phyloP scores from a whole-genome alignment of 2,329 filamentous ascomycete species.

The Trichoderma hamatum region DNA sequence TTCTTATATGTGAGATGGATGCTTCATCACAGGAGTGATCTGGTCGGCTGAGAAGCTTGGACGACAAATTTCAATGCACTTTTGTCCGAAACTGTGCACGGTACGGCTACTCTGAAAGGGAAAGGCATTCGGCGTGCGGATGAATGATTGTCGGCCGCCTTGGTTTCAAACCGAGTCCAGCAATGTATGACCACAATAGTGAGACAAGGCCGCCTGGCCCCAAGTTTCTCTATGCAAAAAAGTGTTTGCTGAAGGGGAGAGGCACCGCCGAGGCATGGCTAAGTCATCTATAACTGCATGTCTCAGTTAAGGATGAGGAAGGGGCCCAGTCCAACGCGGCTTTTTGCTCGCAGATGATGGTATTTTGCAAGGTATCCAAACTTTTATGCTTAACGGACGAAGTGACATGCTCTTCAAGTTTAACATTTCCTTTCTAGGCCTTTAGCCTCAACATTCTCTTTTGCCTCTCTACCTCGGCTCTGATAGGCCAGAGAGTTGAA shows the following conservation, averaged over 20 bases:
- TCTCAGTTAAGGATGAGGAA: neutral
- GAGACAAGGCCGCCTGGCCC: neutral
- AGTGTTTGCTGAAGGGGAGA: neutral
- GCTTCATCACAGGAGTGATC: slow-evolving; percentile 4
- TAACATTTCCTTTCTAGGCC: neutral
- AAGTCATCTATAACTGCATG: neutral
- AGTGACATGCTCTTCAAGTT: neutral
- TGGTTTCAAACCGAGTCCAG: neutral
- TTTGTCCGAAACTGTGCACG: neutral
- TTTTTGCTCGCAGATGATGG: neutral
- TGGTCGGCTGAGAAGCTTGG: slow-evolving; percentile 14
- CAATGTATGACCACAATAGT: neutral
- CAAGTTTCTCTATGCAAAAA: neutral
- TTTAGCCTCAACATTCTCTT: neutral
- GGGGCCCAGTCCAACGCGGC: neutral
- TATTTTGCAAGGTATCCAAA: neutral
- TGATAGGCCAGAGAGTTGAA: neutral
- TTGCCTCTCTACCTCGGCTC: neutral
- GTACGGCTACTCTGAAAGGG: neutral
- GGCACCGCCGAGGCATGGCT: neutral
- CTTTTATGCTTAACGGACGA: neutral
- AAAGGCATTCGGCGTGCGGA: neutral
- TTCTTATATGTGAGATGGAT: neutral
- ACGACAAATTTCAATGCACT: slow-evolving; percentile 2
- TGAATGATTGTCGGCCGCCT: slow-evolving; percentile 1